Base-by-base conservation (phyloP, 139 green algal species). In the Picochlorum sp. region DNA sequence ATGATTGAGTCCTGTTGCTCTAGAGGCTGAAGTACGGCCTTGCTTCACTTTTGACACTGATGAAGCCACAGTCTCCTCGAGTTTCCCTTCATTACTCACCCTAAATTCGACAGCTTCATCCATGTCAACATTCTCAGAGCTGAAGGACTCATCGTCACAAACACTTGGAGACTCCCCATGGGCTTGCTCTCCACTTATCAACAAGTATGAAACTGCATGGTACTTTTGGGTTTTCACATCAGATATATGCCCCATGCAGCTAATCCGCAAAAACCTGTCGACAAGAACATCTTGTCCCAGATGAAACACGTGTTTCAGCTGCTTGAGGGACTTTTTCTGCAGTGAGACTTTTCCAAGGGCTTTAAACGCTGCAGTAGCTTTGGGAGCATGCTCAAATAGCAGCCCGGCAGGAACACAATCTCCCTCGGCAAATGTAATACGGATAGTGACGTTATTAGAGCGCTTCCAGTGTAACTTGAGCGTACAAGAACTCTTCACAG, bases 241-340 rank as follows among this genome's bases (percentile, higher is more conserved):
- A 20, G 44, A 44, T 14, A 78, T 34, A 38, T 79, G 66, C 2
- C 76, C 77, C n/a, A 66, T 56, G 15, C 76, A 74, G 7, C 57
- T 75, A 41, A 85, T 82, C 4, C 73, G 69, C 65, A 85, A 63
- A 50, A 61, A 77, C 8, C 69, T 71, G 18, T 73, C 50, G 24
- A 85, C 64, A 16, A 61, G 45, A 23, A 56, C 28, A 18, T 58
- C 44, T n/a, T 28, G 28, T 26, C 74, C 73, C 15, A 81, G 72
- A 34, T 61, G 56, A 60, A 81, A 80, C 26, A 80, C 63, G 63
- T 81, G 74, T 20, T 65, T 59, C 34, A 81, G 65, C 56, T 80
- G 72, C 28, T 63, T 52, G 30, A 64, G 28, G 23, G 50, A 69
- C 28, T 65, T 69, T 24, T 32, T 20, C 65, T 59, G 62, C 26